phyloP scores from a whole-genome alignment of 2,329 filamentous ascomycete species.

The Keithomyces neogunnii region DNA sequence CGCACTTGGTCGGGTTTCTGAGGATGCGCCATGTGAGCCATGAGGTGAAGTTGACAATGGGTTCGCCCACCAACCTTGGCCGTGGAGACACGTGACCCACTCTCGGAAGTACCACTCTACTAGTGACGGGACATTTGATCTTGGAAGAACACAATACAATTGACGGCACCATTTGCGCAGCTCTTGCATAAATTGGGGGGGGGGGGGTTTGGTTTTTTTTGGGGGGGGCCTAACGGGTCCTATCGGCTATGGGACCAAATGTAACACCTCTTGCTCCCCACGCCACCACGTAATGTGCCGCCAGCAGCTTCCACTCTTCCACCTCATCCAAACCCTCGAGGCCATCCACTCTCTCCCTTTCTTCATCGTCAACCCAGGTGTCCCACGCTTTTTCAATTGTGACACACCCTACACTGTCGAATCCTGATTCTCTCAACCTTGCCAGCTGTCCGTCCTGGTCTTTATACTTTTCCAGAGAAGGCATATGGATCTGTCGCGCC shows the following conservation, averaged over 20 bases:
- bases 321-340: constrained; percentile 90
- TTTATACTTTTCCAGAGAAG: constrained; percentile 68
- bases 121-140: too few relatives aligned
- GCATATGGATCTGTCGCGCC: constrained; percentile 72
- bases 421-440: constrained; percentile 59
- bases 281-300: constrained; percentile 79
- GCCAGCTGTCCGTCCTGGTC: constrained; percentile 58
- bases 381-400: constrained; percentile 60
- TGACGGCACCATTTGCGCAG: neutral
- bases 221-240: neutral
- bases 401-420: constrained; percentile 36
- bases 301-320: constrained; percentile 85
- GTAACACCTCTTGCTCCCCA: constrained; percentile 66
- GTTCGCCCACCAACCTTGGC: too few relatives aligned
- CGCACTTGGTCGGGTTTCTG: neutral
- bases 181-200: too few relatives aligned
- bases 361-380: constrained; percentile 58
- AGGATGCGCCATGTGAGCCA: too few relatives aligned
- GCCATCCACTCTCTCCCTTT: constrained; percentile 70
- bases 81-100: constrained; percentile 1
- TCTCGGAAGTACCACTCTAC: neutral
- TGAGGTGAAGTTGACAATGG: too few relatives aligned
- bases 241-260: constrained; percentile 1
- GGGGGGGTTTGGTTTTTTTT: neutral
- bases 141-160: too few relatives aligned